Conservation (phyloP, 164 flowering plant species). For the Hamamelis virginiana region DNA sequence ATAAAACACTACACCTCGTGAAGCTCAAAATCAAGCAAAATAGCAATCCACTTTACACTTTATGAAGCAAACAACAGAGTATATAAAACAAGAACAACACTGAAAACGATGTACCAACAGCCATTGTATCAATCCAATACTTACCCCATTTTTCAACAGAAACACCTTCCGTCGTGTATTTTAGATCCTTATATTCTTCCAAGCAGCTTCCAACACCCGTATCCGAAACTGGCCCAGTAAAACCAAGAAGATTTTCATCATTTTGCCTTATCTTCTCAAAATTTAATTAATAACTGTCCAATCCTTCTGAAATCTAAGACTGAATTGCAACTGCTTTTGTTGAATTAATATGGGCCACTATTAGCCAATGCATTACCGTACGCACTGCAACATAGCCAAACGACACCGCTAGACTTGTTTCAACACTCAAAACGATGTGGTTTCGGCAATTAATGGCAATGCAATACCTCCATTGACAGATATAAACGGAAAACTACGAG, state of each 20-base stretch:
- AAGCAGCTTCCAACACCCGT: slow-evolving; percentile 68
- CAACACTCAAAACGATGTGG: not conserved
- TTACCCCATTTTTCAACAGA: slow-evolving; percentile 59
- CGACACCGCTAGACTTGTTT: slow-evolving; percentile 9
- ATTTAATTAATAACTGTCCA: no score
- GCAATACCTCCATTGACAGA: not conserved
- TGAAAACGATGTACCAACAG: not conserved
- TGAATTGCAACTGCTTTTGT: no score
- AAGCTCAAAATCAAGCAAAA: no score
- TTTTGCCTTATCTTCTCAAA: no score
- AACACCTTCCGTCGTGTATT: slow-evolving; percentile 17
- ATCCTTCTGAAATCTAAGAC: no score
- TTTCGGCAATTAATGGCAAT: not conserved
- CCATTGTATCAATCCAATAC: slow-evolving; percentile 1
- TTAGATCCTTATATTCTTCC: slow-evolving; percentile 55
- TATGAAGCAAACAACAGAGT: no score
- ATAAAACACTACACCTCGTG: no score
- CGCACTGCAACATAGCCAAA: no score
- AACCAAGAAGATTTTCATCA: not conserved
- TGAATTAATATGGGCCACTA: no score
- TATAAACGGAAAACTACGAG: no score
- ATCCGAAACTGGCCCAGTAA: slow-evolving; percentile 60
- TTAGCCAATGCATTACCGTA: no score
- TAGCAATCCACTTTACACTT: not conserved
- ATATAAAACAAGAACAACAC: no score